Conservation (phyloP, 2,329 filamentous ascomycete genomes). For the Sphaerulina musiva region DNA sequence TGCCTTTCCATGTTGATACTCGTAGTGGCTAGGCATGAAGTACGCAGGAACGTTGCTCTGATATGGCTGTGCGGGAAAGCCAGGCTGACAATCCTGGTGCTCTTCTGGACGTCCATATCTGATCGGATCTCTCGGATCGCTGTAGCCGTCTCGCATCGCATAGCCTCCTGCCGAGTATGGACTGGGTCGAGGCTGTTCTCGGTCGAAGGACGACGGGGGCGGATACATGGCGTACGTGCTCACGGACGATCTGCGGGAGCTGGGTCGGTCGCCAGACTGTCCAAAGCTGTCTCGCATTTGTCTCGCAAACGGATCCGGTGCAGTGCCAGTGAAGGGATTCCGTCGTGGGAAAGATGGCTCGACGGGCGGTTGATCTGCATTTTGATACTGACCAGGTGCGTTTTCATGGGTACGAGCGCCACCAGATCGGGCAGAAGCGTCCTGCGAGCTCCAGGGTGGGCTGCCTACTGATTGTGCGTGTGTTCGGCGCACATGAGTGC, state of each 20-base stretch:
- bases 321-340: constrained; percentile 12
- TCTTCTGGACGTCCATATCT: constrained; percentile 19
- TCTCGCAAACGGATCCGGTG: constrained; percentile 20
- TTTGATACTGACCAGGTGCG: constrained; percentile 18
- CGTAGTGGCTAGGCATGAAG: constrained; percentile 34
- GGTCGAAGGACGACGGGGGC: constrained; percentile 17
- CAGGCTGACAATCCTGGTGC: constrained; percentile 11
- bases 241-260: constrained; percentile 18
- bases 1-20: constrained; percentile 34
- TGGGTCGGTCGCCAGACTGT: constrained; percentile 11
- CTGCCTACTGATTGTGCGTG: constrained; percentile 10
- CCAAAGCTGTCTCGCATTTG: constrained; percentile 22
- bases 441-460: constrained; percentile 17
- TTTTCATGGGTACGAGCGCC: constrained; percentile 10
- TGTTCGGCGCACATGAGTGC: constrained; percentile 11
- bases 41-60: constrained; percentile 21
- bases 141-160: constrained; percentile 10
- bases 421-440: constrained; percentile 7
- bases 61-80: constrained; percentile 20
- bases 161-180: constrained; percentile 13
- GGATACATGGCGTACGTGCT: constrained; percentile 17
- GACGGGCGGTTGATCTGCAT: constrained; percentile 22
- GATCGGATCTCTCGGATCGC: constrained; percentile 15
- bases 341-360: constrained; percentile 19
- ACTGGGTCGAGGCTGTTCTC: constrained; percentile 7